Base-by-base conservation (phyloP, 2,329 filamentous ascomycete genomes). In the Xylaria sp. region DNA sequence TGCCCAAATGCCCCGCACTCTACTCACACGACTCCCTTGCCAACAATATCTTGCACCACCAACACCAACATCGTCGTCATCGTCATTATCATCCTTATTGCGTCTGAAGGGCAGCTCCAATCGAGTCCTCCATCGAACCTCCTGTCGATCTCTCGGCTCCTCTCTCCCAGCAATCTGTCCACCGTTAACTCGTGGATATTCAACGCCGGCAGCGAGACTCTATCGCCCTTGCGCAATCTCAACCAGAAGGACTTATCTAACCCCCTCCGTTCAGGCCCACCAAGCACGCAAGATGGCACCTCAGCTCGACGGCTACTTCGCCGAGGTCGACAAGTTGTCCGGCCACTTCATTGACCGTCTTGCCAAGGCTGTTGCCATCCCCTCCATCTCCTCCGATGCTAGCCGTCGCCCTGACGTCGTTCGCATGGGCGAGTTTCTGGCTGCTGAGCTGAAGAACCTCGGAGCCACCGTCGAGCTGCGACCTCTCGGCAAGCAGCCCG, bases 401-500 rank as follows among this genome's bases (percentile, higher is more conserved):
- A 90, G 91, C 73, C 90, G 93, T 77, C 90, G 96, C 67, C 90
- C 90, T 62, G 94, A 99, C 86, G 96, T 99, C 69, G 89, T 99
- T 77, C 93, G 91, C 84, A 99, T 99, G 96, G 96, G 93, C 74
- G 86, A 97, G 76, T 99, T 91, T 79, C 91, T 99, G 70, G 93
- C 90, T 71, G 84, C 86, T 59, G 92, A 98, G 84, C 89, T 99
- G 73, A 90, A 90, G 81, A 83, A 84, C 22, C 88, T 99, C 29
- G 96, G 96, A 67, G 96, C 94, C 71, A 86, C 91, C 71, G 94
- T 97, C 72, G 90, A 98, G 83, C 88, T 95, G 75, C 90, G 95
- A 62, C 88, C 90, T 31, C 87, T 98, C 13, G 96, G 96, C 77
- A 94, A 94, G 82, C 95, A 99, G 83, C 94, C 93, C 63, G 92